Conservation (phyloP, 2,329 filamentous ascomycete species). For the Alternaria longipes region DNA sequence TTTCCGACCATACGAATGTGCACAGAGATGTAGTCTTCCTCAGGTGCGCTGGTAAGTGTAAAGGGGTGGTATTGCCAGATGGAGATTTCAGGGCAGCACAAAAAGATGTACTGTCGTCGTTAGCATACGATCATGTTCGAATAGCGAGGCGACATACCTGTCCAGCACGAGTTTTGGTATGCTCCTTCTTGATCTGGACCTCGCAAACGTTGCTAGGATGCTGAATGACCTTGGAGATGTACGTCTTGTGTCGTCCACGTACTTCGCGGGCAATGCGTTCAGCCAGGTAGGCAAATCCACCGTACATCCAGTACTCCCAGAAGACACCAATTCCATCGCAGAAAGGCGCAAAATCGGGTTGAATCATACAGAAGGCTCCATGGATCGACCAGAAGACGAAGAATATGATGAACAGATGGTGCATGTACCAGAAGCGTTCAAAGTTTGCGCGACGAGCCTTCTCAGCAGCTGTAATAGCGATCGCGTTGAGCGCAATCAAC, state of each 20-base stretch:
- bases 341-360: conserved; percentile 81
- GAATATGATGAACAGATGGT: conserved; percentile 88
- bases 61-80: conserved; percentile 92
- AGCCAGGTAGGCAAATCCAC: conserved; percentile 80
- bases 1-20: conserved; percentile 85
- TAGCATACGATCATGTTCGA: conserved; percentile 12
- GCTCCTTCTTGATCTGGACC: conserved; percentile 90
- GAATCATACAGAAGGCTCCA: conserved; percentile 90
- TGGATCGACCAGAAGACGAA: conserved; percentile 93
- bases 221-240: conserved; percentile 88
- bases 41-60: conserved; percentile 84
- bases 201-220: conserved; percentile 89
- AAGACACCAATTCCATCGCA: conserved; percentile 82
- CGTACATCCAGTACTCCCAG: conserved; percentile 90
- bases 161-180: conserved; percentile 81
- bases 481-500: conserved; percentile 79
- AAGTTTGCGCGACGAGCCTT: conserved; percentile 82
- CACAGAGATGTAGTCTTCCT: conserved; percentile 89
- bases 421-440: conserved; percentile 90
- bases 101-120: conserved; percentile 74
- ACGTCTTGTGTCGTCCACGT: conserved; percentile 82
- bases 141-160: conserved; percentile 54
- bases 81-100: conserved; percentile 86
- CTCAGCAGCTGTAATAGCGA: conserved; percentile 80
- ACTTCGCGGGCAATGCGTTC: conserved; percentile 82